Base-by-base conservation (phyloP, 2,329 filamentous ascomycete species). In the Penicillium sp. region DNA sequence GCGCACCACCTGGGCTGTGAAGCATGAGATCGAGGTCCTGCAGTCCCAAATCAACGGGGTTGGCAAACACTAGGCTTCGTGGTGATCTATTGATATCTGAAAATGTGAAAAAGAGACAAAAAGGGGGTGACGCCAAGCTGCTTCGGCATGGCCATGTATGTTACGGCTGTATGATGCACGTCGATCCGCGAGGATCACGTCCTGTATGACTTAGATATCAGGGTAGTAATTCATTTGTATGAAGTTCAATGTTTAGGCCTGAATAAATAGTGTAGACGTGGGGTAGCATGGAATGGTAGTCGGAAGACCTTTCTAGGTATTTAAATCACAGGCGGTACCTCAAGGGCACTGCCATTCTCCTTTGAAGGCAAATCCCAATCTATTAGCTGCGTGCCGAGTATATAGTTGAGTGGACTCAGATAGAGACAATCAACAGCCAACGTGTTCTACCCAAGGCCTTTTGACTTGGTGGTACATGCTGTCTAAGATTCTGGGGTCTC, bases 11-110 rank as follows among this genome's bases (percentile, higher is more conserved):
- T 46, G 33, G 44, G 31, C 48, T 27, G 9, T 48, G 27, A 45
- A 52, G 33, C 38, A 44, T 3, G 54, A 58, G 8, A 44, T 55
- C n/a, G 48, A 49, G 28, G 40, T 42, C 5, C 20, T 52, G 18
- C 24, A n/a, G 20, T 18, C 8, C 35, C 43, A 44, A 16, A 8
- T 56, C 16, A 20, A 54, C 10, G 27, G 9, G 4, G 41, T 54
- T 43, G 33, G 25, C n/a, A 22, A 2, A 14, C 25, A 52, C 28
- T 16, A 46, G n/a, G 5, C 16, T 33, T 3, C 28, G 25, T 33
- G 14, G 36, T 24, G 44, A 30, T 14, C 20, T 18, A 16, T 33
- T 8, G 6, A 18, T 18, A 9, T 36, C 33, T 9, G 16, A n/a
- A 11, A 38, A 20, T 38, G 35, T 13, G 5, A 20, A 10, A 2